Base-by-base conservation (phyloP, 1,284 basidiomycete genomes). In the Sporisorium exsertum region DNA sequence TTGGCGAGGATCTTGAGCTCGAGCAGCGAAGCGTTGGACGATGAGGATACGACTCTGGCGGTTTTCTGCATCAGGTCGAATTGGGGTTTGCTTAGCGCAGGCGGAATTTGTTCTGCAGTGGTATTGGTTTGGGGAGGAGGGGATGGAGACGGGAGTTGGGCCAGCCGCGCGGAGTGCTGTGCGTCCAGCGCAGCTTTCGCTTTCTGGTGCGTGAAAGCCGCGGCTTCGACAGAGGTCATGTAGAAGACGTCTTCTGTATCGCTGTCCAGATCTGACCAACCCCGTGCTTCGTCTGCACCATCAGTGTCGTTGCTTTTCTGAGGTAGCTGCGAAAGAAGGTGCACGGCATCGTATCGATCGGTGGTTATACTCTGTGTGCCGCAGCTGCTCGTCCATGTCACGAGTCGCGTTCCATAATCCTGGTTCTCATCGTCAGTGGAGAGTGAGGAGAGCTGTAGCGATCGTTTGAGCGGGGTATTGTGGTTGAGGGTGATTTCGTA, bases 1-100 rank as follows among this genome's bases (percentile, higher is more conserved):
- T 95, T 93, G 6, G 93, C 91, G 5, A 95, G 87, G 67, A 95
- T 94, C n/a, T 93, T 90, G 88, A 93, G 91, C 85, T 94, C 93
- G 16, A 95, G 88, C 69, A 93, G 89, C 0, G 90, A 89, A 6
- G 92, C 88, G 78, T 94, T 93, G 4, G 90, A 90, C 0, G 93
- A 92, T 5, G 88, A 86, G 13, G 88, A 81, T 16, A 95, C 83
- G 71, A 93, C 91, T 8, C 82, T 79, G 0, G 92, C 92, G 0
- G 94, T 94, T 67, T 91, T 90, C 10, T 87, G 86, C 90, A 95
- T 94, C 27, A 95, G 87, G 10, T 89, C 88, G 56, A 85, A 87
- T 78, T 93, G 90, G 0, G 87, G 50, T 29, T 10, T 15, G 12
- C 50, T 50, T 13, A 72, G 32, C 32, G 24, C 5, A 9, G 24